These are phyloP conservation scores for Penicillium lagena DNA, from an alignment of 495 filamentous ascomycete genomes.

Conservation along the genomic window DNA sequence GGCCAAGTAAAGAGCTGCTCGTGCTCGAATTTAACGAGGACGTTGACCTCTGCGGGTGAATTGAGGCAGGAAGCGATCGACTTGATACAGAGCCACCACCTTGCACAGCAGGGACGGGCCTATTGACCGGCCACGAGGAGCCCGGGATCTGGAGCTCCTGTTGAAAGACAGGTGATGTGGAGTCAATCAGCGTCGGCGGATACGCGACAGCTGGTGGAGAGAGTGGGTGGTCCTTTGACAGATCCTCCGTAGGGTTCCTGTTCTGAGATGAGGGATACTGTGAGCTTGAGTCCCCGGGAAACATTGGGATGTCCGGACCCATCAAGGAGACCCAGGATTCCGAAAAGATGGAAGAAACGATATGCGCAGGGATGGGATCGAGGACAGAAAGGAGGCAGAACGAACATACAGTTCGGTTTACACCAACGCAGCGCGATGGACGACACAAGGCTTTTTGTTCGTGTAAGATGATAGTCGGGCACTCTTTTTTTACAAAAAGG, in stretches of 20 bases:
- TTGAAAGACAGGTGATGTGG: conserved; percentile 11
- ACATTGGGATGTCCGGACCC: conserved; percentile 15
- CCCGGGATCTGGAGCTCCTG: conserved; percentile 4
- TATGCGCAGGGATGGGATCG: conserved; percentile 3
- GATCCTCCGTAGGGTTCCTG: conserved; percentile 8
- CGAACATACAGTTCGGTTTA: conserved; percentile 11
- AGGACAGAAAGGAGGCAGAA: conserved; percentile 2
- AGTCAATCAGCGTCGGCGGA: conserved; percentile 9
- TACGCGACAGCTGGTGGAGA: conserved; percentile 1
- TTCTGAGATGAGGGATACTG: conserved; percentile 9
- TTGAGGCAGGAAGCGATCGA: conserved; percentile 1
- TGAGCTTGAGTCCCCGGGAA: conserved; percentile 14
- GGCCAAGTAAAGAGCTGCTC: conserved; percentile 3
- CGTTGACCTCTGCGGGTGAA: conserved; percentile 7
- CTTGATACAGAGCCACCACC: conserved; percentile 1
- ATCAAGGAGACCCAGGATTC: conserved; percentile 13
- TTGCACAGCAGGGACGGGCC: conserved; percentile 2
- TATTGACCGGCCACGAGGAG: conserved; percentile 9
- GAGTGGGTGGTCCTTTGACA: conserved; percentile 5
- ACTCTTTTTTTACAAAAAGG: conserved; percentile 2
- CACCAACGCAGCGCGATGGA: conserved; percentile 1
- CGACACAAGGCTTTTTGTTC: conserved; percentile 9
- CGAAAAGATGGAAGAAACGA: conserved; percentile 9
- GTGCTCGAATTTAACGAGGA: conserved; percentile 3
- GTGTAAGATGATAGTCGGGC: conserved; percentile 1